Percentiles rank a stretch among this genome's conserved stretches.
These are phyloP conservation scores for Rhizopus microsporus DNA, from an alignment of 371 early-diverging fungal species.

Conservation along the genomic window DNA sequence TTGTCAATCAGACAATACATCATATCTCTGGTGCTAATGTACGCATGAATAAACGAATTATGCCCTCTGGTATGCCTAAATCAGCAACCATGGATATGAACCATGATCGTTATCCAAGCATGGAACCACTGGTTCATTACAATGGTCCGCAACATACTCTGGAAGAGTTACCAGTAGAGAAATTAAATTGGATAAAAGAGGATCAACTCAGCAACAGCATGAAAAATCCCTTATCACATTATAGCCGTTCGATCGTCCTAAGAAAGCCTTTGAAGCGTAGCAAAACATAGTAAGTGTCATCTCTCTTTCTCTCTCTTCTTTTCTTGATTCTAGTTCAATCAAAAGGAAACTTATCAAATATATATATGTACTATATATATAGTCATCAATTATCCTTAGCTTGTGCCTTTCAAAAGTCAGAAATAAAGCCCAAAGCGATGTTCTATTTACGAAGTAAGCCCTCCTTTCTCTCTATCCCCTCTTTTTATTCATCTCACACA, in stretches of 20 bases:
- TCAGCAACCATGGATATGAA: slow-evolving; percentile 11
- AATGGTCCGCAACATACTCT: slow-evolving; percentile 33
- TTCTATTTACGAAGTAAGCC: slow-evolving; percentile 32
- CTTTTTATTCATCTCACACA: background rate
- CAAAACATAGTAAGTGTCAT: slow-evolving; percentile 22
- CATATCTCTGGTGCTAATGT: slow-evolving; percentile 20
- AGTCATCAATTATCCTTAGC: background rate
- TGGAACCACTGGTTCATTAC: slow-evolving; percentile 33
- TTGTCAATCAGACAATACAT: slow-evolving; percentile 23
- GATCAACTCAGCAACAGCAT: slow-evolving; percentile 17
- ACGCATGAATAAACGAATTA: slow-evolving; percentile 17
- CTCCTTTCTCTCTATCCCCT: background rate
- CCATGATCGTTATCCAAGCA: background rate
- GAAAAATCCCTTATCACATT: slow-evolving; percentile 25
- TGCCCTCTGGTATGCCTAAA: slow-evolving; percentile 20
- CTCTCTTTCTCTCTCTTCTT: too few species aligned
- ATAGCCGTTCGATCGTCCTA: slow-evolving; percentile 24
- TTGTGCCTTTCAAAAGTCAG: background rate
- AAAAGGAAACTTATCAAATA: background rate
- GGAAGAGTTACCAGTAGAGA: slow-evolving; percentile 30
- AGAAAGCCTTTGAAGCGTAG: slow-evolving; percentile 26
- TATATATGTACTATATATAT: background rate
- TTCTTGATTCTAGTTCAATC: too few species aligned
- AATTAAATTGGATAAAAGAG: slow-evolving; percentile 37
- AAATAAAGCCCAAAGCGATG: slow-evolving; percentile 30